Evolutionary conservation across 176 grass and related monocot species (phyloP).

Genomic region (Hordeum vulgare): MorexV3_pseudomolecules_assembly NC_058519.1:546907361-546907860

Average conservation of each 20-base stretch:
- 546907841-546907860: slow-evolving; percentile 59
- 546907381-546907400: background rate
- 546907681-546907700: slow-evolving; percentile 6
- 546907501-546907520: slow-evolving; percentile 85
- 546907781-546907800: slow-evolving; percentile 55
- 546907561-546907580: slow-evolving; percentile 81
- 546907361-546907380: background rate
- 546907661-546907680: background rate
- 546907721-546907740: slow-evolving; percentile 94
- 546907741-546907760: slow-evolving; percentile 99
- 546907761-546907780: slow-evolving; percentile 82
- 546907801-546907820: slow-evolving; percentile 47
- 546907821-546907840: slow-evolving; percentile 34
- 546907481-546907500: slow-evolving; percentile 85
- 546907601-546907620: slow-evolving; percentile 60
- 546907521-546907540: slow-evolving; percentile 77
- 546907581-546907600: slow-evolving; percentile 84
- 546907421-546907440: background rate
- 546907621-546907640: background rate
- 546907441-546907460: slow-evolving; percentile 4
- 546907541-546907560: slow-evolving; percentile 78
- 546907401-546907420: background rate
- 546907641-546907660: background rate
- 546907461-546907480: slow-evolving; percentile 44
- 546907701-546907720: slow-evolving; percentile 97